These are phyloP conservation scores for Paxillus rubicundulus DNA, from an alignment of 768 basidiomycete species.

Conservation along the genomic window DNA sequence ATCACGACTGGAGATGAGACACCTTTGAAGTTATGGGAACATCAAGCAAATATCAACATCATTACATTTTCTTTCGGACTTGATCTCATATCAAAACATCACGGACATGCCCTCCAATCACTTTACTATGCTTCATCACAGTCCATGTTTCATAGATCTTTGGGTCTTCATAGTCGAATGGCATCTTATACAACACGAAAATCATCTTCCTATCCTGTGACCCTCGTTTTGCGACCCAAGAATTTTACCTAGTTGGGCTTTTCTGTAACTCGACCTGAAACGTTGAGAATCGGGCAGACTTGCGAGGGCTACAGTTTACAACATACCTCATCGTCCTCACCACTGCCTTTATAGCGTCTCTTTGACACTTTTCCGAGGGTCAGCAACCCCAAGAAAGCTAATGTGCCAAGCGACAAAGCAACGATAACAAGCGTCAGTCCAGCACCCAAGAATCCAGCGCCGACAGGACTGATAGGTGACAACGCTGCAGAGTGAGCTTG, in stretches of 20 bases:
- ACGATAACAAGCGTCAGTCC: slow-evolving; percentile 47
- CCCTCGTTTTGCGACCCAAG: not conserved
- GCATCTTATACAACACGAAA: not conserved
- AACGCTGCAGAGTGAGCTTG: slow-evolving; percentile 32
- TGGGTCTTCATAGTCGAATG: not conserved
- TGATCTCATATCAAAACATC: slow-evolving; percentile 19
- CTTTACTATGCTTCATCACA: slow-evolving; percentile 1
- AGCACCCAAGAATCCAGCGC: slow-evolving; percentile 69
- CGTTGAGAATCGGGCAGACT: slow-evolving; percentile 2
- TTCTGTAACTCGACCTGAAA: slow-evolving; percentile 23
- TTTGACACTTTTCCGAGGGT: slow-evolving; percentile 20
- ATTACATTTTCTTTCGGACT: slow-evolving; percentile 17
- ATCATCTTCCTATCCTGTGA: not conserved
- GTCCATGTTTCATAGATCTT: slow-evolving; percentile 15
- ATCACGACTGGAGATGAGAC: slow-evolving; percentile 34
- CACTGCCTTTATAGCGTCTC: not conserved
- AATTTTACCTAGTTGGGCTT: not conserved
- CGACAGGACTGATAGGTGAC: slow-evolving; percentile 47
- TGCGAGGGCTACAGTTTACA: not conserved
- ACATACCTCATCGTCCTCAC: slow-evolving; percentile 20
- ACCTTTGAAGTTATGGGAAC: not conserved
- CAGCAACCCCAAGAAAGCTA: slow-evolving; percentile 42
- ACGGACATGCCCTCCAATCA: slow-evolving; percentile 16
- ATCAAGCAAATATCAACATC: slow-evolving; percentile 10
- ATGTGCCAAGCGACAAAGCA: slow-evolving; percentile 35